These are phyloP conservation scores for Plasmodium malariae DNA, from an alignment of 169 alveolate genomes.

Conservation along the genomic window DNA sequence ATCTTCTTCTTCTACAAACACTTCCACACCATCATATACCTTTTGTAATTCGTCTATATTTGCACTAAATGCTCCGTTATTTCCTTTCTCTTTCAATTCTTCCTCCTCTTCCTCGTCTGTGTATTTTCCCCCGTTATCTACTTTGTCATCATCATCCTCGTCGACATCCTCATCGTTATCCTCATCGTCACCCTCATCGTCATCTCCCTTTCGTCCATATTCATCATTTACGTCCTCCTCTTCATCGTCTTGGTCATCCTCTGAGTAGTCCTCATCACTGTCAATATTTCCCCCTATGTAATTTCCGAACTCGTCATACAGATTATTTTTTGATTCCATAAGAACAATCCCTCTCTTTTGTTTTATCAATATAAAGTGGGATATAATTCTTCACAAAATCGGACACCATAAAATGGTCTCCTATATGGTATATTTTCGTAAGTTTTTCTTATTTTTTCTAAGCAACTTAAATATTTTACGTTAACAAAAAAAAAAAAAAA, in stretches of 20 bases:
- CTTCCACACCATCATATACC: constrained; percentile 83
- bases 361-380: neutral
- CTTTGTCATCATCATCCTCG: constrained; percentile 76
- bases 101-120: constrained; percentile 29
- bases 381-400: neutral
- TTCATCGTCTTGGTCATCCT: constrained; percentile 59
- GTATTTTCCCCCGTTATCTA: constrained; percentile 30
- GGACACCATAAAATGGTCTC: too few relatives aligned
- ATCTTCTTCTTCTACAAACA: constrained; percentile 97
- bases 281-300: constrained; percentile 96
- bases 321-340: constrained; percentile 75
- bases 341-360: neutral
- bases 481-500: too few relatives aligned
- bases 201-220: constrained; percentile 20
- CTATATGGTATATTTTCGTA: too few relatives aligned
- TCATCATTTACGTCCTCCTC: constrained; percentile 30
- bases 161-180: constrained; percentile 83
- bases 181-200: constrained; percentile 86
- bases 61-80: constrained; percentile 57
- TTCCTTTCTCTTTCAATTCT: constrained; percentile 23
- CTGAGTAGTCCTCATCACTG: constrained; percentile 83
- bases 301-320: constrained; percentile 99
- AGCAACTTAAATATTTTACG: too few relatives aligned
- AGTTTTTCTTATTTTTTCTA: too few relatives aligned
- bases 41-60: constrained; percentile 81